Evolutionary conservation across 768 basidiomycete genomes (phyloP).

Genomic region (Amyloporia xantha): DNA sequence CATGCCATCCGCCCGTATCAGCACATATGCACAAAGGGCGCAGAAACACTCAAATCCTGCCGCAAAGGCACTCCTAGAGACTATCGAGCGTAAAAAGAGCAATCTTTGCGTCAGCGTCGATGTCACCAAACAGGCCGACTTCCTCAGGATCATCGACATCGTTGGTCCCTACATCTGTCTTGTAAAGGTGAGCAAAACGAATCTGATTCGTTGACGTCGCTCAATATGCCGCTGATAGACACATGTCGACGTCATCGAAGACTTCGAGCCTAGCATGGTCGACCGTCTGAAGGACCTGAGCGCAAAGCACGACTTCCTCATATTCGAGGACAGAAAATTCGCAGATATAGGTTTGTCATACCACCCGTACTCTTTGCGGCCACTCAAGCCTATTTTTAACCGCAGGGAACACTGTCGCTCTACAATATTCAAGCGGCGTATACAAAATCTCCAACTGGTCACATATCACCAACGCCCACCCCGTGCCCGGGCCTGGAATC

Average conservation of each 20-base stretch:
- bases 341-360: constrained; percentile 94
- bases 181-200: constrained; percentile 64
- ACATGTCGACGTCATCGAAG: constrained; percentile 92
- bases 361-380: no score
- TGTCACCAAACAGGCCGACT: constrained; percentile 72
- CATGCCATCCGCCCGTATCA: constrained; percentile 30
- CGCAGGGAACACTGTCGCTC: constrained; percentile 89
- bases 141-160: constrained; percentile 78
- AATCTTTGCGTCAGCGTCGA: constrained; percentile 97
- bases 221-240: constrained; percentile 52
- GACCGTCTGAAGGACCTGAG: constrained; percentile 64
- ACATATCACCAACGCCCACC: constrained; percentile 95
- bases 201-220: not conserved
- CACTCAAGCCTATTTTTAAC: no score
- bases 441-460: constrained; percentile 95
- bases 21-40: constrained; percentile 60
- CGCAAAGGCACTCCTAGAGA: constrained; percentile 69
- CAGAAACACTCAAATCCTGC: constrained; percentile 61
- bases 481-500: constrained; percentile 92
- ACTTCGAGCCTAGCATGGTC: constrained; percentile 74
- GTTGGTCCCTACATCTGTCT: constrained; percentile 90
- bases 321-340: constrained; percentile 98
- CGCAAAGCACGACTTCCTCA: constrained; percentile 82
- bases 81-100: constrained; percentile 79
- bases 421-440: constrained; percentile 91